Conservation (phyloP, 1,284 basidiomycete species). For the Malassezia restricta region DNA sequence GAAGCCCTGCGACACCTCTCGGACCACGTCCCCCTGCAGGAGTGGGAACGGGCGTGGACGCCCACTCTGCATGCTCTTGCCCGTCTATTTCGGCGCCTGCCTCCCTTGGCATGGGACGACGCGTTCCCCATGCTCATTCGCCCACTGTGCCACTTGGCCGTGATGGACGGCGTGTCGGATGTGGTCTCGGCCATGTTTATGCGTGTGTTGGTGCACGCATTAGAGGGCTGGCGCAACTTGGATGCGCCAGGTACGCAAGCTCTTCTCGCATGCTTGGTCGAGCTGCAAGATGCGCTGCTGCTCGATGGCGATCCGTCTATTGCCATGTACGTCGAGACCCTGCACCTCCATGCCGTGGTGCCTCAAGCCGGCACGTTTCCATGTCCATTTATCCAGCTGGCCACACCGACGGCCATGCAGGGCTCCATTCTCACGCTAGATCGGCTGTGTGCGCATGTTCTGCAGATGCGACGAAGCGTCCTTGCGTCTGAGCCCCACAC, state of each 20-base stretch:
- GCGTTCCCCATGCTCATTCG: slow-evolving; percentile 1
- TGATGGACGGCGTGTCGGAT: slow-evolving; percentile 15
- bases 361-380: neutral
- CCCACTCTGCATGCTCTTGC: slow-evolving; percentile 1
- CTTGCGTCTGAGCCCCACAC: neutral
- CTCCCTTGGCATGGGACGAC: neutral
- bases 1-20: neutral
- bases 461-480: neutral
- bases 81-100: neutral
- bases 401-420: neutral
- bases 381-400: slow-evolving; percentile 11
- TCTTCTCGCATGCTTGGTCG: slow-evolving; percentile 2
- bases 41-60: slow-evolving; percentile 10
- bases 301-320: slow-evolving; percentile 10
- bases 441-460: slow-evolving; percentile 3
- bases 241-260: neutral
- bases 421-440: slow-evolving; percentile 11
- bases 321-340: slow-evolving; percentile 5
- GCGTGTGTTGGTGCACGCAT: neutral
- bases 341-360: slow-evolving; percentile 1
- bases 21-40: neutral
- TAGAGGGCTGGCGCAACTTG: neutral
- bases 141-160: slow-evolving; percentile 11
- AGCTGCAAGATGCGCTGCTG: slow-evolving; percentile 11
- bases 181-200: slow-evolving; percentile 3